A percentile compares a stretch with the other conserved stretches of the same genome.
These are phyloP conservation scores for Colletotrichum truncatum DNA, from an alignment of 2,329 filamentous ascomycete genomes.

Conservation along the genomic window DNA sequence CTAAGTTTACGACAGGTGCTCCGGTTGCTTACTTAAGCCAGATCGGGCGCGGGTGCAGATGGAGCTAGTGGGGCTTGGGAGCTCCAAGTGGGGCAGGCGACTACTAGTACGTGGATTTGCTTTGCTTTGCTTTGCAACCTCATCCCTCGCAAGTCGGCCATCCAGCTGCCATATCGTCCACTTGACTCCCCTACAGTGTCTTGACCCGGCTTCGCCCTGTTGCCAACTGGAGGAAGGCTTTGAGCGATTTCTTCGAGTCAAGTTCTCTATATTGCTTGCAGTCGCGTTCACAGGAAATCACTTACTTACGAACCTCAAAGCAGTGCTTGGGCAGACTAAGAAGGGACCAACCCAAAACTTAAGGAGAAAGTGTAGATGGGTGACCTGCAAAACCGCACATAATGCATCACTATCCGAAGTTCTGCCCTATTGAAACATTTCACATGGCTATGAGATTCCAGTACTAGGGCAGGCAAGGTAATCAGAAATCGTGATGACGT, in stretches of 20 bases:
- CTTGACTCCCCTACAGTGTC: background rate
- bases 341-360: too few species aligned
- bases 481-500: background rate
- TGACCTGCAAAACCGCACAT: too few species aligned
- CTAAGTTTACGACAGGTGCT: background rate
- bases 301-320: too few species aligned
- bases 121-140: constrained; percentile 8
- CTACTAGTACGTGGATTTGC: too few species aligned
- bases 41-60: background rate
- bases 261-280: too few species aligned
- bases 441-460: background rate
- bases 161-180: constrained; percentile 9
- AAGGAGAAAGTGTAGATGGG: too few species aligned
- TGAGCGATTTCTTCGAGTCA: too few species aligned
- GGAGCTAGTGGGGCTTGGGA: background rate
- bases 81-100: background rate
- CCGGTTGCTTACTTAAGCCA: background rate
- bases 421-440: background rate
- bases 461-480: background rate
- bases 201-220: background rate
- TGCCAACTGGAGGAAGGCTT: background rate
- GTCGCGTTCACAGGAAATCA: too few species aligned
- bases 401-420: background rate
- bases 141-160: constrained; percentile 24
- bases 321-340: too few species aligned